Base-by-base conservation (phyloP, 73 alveolate species). In the Paramecium sexaurelia region DNA sequence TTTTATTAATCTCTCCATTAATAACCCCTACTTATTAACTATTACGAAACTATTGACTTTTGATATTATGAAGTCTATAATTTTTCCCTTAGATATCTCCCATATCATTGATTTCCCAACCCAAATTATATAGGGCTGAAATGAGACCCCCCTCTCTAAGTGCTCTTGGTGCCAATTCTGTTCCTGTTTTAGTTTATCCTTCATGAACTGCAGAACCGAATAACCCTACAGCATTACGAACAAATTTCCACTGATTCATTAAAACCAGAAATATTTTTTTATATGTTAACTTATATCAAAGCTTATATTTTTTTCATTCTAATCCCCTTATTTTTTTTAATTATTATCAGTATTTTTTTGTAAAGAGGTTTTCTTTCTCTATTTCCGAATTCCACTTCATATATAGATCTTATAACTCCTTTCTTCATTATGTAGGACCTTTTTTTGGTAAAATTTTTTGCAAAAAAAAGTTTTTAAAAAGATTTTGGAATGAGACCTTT, bases 401-500 rank as follows among this genome's bases (percentile, higher is more conserved):
- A 92, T 55, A 97, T 99, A 5, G 99, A 99, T 91, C 98, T 97
- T 94, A 99, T 98, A 95, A 43, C 97, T 94, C 87, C 93, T 96
- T 85, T 96, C 98, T 92, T 98, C 97, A 61, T 98, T 99, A 29
- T 93, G 96, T 84, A 95, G 85, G 83, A 99, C n/a, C n/a, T 96
- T 94, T 98, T 98, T 92, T 98, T 97, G 84, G 97, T 99, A 29
- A 99, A 97, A 88, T 96, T 95, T 61, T 98, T 95, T 24, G 99
- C 99, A 87, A 98, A 99, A 91, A 96, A 98, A 33, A 98, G n/a
- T 98, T 61, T 95, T 97, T 27, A 99, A 97, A 68, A 98, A 97
- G 68, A 96, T 99, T 94, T 98, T 98, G 87, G 98, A 99, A 95
- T 99, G 99, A n/a, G 97, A 95, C 22, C 99, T 99, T 89, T 99